Conservation (phyloP, 768 basidiomycete species). For the Panellus pusillus region DNA sequence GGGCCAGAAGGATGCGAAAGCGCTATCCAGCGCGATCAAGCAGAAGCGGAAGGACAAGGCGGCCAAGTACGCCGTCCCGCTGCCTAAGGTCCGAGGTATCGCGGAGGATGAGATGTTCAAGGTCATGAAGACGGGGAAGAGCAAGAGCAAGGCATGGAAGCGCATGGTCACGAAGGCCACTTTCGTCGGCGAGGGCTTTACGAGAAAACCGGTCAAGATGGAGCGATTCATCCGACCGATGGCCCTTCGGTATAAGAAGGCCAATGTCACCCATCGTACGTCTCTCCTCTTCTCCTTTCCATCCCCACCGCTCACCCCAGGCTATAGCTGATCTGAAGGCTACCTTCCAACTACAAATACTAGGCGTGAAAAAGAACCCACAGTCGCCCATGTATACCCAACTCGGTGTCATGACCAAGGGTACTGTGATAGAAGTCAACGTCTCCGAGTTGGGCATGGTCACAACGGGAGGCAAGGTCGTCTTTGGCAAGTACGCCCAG, state of each 20-base stretch:
- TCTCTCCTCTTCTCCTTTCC: conserved; percentile 5
- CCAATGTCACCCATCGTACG: conserved; percentile 97
- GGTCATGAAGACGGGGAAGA: conserved; percentile 97
- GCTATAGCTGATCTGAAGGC: conserved; percentile 88
- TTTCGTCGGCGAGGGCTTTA: conserved; percentile 97
- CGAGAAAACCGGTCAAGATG: conserved; percentile 98
- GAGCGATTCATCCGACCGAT: conserved; percentile 97
- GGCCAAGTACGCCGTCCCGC: conserved; percentile 93
- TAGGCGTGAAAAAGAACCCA: conserved; percentile 99
- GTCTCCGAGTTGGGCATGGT: conserved; percentile 98
- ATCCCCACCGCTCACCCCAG: background rate
- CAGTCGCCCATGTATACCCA: conserved; percentile 98
- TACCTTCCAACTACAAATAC: conserved; percentile 96
- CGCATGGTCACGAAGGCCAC: conserved; percentile 99
- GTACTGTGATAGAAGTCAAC: conserved; percentile 97
- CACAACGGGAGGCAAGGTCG: conserved; percentile 93
- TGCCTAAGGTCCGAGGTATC: conserved; percentile 96
- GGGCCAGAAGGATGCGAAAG: conserved; percentile 97
- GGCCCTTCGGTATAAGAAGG: conserved; percentile 97
- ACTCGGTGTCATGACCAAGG: conserved; percentile 96
- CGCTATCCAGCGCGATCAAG: conserved; percentile 93
- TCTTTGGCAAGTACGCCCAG: conserved; percentile 92
- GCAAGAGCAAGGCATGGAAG: conserved; percentile 96
- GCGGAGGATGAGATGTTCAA: conserved; percentile 99
- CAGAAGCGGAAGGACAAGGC: conserved; percentile 99